phyloP scores from a whole-genome alignment of 2,329 filamentous ascomycete species.

The Thelonectria olida region DNA sequence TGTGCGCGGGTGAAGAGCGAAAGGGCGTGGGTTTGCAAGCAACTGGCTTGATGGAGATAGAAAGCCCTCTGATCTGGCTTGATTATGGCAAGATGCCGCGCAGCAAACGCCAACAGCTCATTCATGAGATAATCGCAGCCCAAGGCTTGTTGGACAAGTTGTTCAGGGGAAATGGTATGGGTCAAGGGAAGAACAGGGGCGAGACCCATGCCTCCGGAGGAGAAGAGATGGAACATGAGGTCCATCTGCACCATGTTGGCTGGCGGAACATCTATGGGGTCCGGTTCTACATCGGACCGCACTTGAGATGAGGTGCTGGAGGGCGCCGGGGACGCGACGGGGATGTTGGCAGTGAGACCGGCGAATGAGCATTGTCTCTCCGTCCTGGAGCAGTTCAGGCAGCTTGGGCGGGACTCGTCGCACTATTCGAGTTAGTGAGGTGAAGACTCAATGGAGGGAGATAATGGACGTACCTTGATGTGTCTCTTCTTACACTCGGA shows the following conservation, averaged over 20 bases:
- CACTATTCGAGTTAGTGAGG: neutral
- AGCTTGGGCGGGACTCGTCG: constrained; percentile 1
- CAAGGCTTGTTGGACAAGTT: neutral
- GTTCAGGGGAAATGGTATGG: neutral
- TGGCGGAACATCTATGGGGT: neutral
- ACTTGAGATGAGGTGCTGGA: neutral
- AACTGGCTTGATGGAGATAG: neutral
- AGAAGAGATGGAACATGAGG: neutral
- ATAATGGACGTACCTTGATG: constrained; percentile 1
- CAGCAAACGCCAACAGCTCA: constrained; percentile 1
- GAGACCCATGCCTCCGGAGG: neutral
- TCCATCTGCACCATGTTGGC: neutral
- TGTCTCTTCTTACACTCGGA: constrained; percentile 7
- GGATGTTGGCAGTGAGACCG: neutral
- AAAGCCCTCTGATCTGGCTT: neutral
- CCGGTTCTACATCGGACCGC: neutral
- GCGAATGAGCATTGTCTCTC: neutral
- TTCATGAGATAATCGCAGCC: constrained; percentile 1
- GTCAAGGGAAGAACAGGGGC: neutral
- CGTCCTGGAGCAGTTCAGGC: neutral
- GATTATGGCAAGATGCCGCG: neutral
- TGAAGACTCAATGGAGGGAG: neutral
- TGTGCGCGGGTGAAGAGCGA: neutral
- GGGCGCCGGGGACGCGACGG: neutral
- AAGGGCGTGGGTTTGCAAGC: neutral